These are phyloP conservation scores for Neurospora sp. DNA, from an alignment of 495 filamentous ascomycete species.

Conservation along the genomic window DNA sequence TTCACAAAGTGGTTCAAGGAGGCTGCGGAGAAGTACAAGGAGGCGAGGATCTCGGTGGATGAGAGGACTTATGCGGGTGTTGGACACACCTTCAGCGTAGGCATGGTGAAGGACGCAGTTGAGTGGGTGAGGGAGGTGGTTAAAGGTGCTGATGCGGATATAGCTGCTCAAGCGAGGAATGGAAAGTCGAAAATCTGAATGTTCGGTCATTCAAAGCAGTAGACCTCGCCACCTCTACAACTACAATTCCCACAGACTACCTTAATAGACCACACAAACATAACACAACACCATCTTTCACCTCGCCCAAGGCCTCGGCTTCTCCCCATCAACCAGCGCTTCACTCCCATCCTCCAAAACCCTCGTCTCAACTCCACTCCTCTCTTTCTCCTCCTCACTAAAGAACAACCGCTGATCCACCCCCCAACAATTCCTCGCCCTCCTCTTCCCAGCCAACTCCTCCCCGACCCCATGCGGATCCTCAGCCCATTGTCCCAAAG, in stretches of 20 bases:
- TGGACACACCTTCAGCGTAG: slow-evolving; percentile 60
- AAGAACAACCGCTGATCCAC: slow-evolving; percentile 30
- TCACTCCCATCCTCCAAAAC: slow-evolving; percentile 19
- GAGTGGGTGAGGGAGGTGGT: slow-evolving; percentile 51
- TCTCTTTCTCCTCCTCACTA: slow-evolving; percentile 22
- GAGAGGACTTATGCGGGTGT: slow-evolving; percentile 64
- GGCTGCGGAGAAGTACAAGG: slow-evolving; percentile 48
- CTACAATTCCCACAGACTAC: background rate
- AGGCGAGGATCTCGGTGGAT: slow-evolving; percentile 51
- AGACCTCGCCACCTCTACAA: background rate
- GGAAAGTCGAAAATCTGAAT: slow-evolving; percentile 15
- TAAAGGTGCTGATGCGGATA: slow-evolving; percentile 13
- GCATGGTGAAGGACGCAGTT: slow-evolving; percentile 64
- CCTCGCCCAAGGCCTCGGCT: slow-evolving; percentile 22
- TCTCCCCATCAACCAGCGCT: slow-evolving; percentile 21
- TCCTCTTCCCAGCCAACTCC: slow-evolving; percentile 37
- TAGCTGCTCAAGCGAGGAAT: background rate
- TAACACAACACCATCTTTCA: background rate
- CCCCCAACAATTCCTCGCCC: slow-evolving; percentile 38
- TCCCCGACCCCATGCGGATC: slow-evolving; percentile 41
- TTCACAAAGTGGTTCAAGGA: slow-evolving; percentile 66
- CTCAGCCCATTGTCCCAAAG: slow-evolving; percentile 34
- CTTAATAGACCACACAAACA: background rate
- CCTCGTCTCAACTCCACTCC: slow-evolving; percentile 24
- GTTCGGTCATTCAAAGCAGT: background rate